A percentile compares a stretch with the other conserved stretches of the same genome.
These are phyloP conservation scores for Terana coerulea DNA, from an alignment of 768 basidiomycete species.

Conservation along the genomic window DNA sequence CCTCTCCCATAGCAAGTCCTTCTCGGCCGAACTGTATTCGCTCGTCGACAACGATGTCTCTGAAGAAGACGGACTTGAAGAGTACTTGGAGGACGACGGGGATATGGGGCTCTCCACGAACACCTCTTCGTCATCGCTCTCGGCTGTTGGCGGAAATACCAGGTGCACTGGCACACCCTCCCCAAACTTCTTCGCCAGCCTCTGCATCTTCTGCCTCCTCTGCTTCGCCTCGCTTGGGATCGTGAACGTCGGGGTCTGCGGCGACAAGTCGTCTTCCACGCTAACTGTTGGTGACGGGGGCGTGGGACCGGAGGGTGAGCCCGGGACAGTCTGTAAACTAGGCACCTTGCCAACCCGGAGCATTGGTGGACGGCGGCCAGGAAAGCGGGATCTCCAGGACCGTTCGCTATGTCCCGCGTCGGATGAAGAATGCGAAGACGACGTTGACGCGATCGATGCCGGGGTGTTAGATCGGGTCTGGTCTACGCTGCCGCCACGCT, in stretches of 20 bases:
- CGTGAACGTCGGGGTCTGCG: conserved; percentile 30
- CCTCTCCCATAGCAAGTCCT: neutral
- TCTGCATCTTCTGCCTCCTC: conserved; percentile 59
- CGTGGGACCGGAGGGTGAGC: conserved; percentile 12
- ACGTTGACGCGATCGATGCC: neutral
- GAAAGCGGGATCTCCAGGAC: conserved; percentile 15
- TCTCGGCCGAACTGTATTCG: neutral
- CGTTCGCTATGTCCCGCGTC: conserved; percentile 3
- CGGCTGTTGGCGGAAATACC: conserved; percentile 39
- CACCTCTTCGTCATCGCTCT: conserved; percentile 13
- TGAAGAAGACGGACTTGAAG: too few species aligned
- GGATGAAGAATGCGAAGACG: neutral
- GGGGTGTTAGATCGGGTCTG: neutral
- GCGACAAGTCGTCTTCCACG: neutral
- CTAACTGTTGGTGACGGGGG: neutral
- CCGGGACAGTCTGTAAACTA: conserved; percentile 16
- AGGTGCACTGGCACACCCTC: conserved; percentile 58
- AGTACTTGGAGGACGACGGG: neutral
- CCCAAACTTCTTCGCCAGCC: conserved; percentile 57
- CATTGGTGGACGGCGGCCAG: conserved; percentile 10
- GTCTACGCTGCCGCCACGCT: neutral
- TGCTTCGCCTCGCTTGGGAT: conserved; percentile 38
- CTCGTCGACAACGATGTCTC: neutral
- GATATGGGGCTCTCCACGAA: conserved; percentile 8
- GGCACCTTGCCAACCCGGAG: conserved; percentile 8